phyloP scores from a whole-genome alignment of 805 yeast genomes.

The Saturnispora diversa region DNA sequence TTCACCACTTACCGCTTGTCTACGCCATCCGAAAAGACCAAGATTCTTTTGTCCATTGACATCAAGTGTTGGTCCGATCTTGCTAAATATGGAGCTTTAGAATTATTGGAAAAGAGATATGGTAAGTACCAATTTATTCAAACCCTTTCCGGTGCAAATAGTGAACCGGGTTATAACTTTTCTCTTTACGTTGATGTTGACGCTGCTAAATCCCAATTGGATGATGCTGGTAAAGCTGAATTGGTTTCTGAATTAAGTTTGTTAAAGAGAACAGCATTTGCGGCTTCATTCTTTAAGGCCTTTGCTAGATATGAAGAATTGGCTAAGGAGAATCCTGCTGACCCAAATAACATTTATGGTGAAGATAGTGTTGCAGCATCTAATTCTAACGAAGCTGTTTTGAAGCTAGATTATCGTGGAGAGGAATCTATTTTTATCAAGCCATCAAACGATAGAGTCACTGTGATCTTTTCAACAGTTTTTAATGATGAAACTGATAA shows the following conservation, averaged over 20 bases:
- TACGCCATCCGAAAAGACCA: conserved; percentile 68
- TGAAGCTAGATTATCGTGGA: conserved; percentile 79
- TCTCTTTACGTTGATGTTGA: conserved; percentile 59
- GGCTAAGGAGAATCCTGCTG: conserved; percentile 34
- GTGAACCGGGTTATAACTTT: conserved; percentile 78
- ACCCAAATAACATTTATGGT: conserved; percentile 36
- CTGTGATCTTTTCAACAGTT: conserved; percentile 89
- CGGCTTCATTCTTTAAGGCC: conserved; percentile 88
- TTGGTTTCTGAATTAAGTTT: conserved; percentile 61
- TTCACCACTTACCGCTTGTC: conserved; percentile 90
- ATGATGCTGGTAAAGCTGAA: conserved; percentile 40
- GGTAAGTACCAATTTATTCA: conserved; percentile 33
- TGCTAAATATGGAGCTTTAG: conserved; percentile 53
- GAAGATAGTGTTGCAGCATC: conserved; percentile 29
- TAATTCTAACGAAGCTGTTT: conserved; percentile 45
- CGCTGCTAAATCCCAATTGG: conserved; percentile 16
- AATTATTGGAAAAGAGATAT: conserved; percentile 46
- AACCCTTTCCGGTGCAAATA: conserved; percentile 28
- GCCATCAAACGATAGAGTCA: conserved; percentile 92
- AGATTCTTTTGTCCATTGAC: conserved; percentile 58
- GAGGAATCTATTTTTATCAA: conserved; percentile 85
- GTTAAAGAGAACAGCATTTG: conserved; percentile 78
- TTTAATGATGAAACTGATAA: conserved; percentile 97
- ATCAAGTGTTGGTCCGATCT: conserved; percentile 76
- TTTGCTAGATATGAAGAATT: conserved; percentile 70